These are phyloP conservation scores for Mrakia gelida DNA, from an alignment of 768 basidiomycete species.

Conservation along the genomic window DNA sequence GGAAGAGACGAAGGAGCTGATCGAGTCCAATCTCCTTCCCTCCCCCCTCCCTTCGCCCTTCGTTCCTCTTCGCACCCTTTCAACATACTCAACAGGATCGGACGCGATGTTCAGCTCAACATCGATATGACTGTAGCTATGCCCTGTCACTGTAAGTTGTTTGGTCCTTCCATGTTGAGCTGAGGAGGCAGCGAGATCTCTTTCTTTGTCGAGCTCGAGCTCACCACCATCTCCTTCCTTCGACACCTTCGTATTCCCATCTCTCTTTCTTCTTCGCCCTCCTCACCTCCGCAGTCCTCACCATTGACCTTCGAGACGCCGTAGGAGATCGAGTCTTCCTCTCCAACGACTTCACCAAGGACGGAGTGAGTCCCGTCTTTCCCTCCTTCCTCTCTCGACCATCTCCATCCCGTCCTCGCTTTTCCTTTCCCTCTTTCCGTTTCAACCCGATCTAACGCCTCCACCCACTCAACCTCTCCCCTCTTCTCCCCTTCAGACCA, in stretches of 20 bases:
- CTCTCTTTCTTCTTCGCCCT: background rate
- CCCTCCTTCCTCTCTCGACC: background rate
- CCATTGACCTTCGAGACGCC: slow-evolving; percentile 84
- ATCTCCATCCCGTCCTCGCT: background rate
- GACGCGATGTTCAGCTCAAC: slow-evolving; percentile 72
- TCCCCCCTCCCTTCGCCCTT: background rate
- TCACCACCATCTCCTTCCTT: too few relatives aligned
- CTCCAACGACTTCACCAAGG: slow-evolving; percentile 70
- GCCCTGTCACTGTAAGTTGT: slow-evolving; percentile 31
- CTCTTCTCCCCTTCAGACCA: slow-evolving; percentile 15
- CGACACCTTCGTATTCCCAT: background rate
- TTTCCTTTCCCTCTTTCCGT: background rate
- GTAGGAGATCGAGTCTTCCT: slow-evolving; percentile 89
- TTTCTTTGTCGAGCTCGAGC: background rate
- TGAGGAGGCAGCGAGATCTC: background rate
- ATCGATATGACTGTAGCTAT: slow-evolving; percentile 59
- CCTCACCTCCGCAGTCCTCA: slow-evolving; percentile 55
- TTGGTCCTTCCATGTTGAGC: background rate
- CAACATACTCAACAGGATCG: slow-evolving; percentile 35
- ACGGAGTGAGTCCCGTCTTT: slow-evolving; percentile 57
- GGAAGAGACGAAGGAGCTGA: background rate
- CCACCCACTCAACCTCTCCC: background rate
- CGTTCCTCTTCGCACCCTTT: background rate
- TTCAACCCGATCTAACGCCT: too few relatives aligned
- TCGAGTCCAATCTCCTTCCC: background rate